Evolutionary conservation across 176 grass and related monocot genomes (phyloP), one percentile per base, ranked within the genome.

Genomic region (Carex parvula): DNA sequence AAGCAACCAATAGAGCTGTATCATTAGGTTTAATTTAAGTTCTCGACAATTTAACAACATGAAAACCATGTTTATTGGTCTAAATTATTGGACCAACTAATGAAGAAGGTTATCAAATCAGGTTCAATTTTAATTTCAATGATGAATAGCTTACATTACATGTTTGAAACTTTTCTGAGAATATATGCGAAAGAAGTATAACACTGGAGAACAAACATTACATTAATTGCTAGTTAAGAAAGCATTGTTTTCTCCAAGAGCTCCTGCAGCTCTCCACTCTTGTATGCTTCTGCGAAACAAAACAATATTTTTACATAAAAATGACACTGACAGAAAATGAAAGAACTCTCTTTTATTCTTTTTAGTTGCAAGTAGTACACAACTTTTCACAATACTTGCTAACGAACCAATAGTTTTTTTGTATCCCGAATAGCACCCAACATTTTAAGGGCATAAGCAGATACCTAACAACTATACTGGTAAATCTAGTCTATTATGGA

Each of bases 201-300:
- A 68, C 26, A 64, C 42, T 29, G 7, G 6, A 21, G 80, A 83
- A 83, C 67, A 80, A 81, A 22, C 2, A 3, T 77, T 55, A 16
- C 32, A 68, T 55, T 52, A 55, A 53, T 68, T 22, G 59, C 30
- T 44, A 67, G 26, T 52, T 89, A 90, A 55, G 93, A 92, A 32
- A 83, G 88, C 80, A 88, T 84, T 16, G 93, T 82, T 74, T 92
- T 92, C 83, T 95, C 93, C 0, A 95, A 70, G 18, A 89, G 70
- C 85, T 95, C 90, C 86, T 91, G 90, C 24, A 95, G 84, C 64
- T 95, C 90, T 1, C 93, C 93, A 1, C 82, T 95, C 85, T 89
- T 95, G 67, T 95, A 95, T 82, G 93, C 93, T 7, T 92, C 93
- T 95, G 90, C 83, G 81, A 85, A 70, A 83, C 41, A 85, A 2